Base-by-base conservation (phyloP, 164 flowering plant genomes). In the Houttuynia cordata region DNA sequence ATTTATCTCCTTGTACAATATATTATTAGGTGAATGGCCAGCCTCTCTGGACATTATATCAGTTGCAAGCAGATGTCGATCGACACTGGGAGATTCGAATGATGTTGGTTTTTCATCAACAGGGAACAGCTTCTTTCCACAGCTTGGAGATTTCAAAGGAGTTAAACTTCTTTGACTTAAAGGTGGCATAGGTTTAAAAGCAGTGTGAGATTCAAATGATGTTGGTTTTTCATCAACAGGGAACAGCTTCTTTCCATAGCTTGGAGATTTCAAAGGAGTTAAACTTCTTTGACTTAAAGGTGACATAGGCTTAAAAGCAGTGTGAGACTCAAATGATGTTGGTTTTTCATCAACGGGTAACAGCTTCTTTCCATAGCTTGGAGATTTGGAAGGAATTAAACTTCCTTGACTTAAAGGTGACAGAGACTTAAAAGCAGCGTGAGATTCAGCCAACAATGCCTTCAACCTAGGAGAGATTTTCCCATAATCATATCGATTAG, bases 401-500 rank as follows among this genome's bases (percentile, higher is more conserved):
- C 25, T 52, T 18, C 25, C 15, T 61, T 57, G 37, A 70, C 67
- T 72, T 55, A 70, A 56, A 40, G 24, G 23, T 23, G 74, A 62
- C 7, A 37, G 58, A 56, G 54, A 63, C 53, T 57, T 61, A 51
- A 71, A 56, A 69, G 70, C 68, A 62, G 73, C 68, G 62, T 63
- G 63, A 24, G 73, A 74, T 73, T 81, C 79, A 41, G 79, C 78
- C 63, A 93, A 64, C 15, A 84, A 70, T 10, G 85, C 86, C 70
- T 78, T 76, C 64, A 84, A 51, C 14, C 62, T 68, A 21, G 97
- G 96, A 64, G 96, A 83, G 6, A 92, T 62, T 56, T 56, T 74
- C 39, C 76, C 94, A 71, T 83, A 93, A 55, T 90, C 86, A 71
- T 86, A 93, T 59, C 60, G 77, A 41, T 62, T 52, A 14, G 80